Base-by-base conservation (phyloP, 2,329 filamentous ascomycete genomes). In the Nemania abortiva region DNA sequence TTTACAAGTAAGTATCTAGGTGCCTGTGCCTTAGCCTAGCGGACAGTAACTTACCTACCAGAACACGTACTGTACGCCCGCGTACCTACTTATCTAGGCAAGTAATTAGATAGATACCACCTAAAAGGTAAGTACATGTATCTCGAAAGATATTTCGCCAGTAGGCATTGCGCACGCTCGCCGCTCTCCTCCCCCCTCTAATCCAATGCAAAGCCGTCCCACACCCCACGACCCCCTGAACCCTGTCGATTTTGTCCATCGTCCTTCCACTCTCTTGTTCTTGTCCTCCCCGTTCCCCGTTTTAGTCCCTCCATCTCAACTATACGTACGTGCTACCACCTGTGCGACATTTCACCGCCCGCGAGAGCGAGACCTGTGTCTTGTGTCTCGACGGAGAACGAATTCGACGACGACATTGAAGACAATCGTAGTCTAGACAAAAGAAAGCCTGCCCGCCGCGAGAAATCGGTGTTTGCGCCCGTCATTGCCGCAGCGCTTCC, bases 291-390 rank as follows among this genome's bases (percentile, higher is more conserved):
- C 52, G 68, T 68, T 61, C 69, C 70, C 68, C 70, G 65, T 71
- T 67, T 68, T 64, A 71, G 65, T 64, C 65, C 63, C 65, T 69
- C 69, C 70, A 60, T 71, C 66, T 61, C 66, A 69, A 63, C 61
- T 24, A 61, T 24, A 27, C 39, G n/a, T 27, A 45, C 52, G 63
- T 59, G 20, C 39, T 67, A 58, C 60, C 65, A 71, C 47, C 65
- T 37, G 71, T 73, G 71, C 71, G 68, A 73, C 71, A 70, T 72
- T 69, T 69, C 63, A 73, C 71, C 67, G 62, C 68, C 70, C 69
- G 71, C 64, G 69, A 71, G 71, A 73, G 70, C 70, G 70, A 72
- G 70, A 71, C 70, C 59, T 65, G 65, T 66, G 66, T 68, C 69
- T 73, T 72, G 71, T 73, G 65, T 70, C 70, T 73, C 69, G 55